Evolutionary conservation across 768 basidiomycete genomes (phyloP).

Genomic region (Tricholomella constricta): DNA sequence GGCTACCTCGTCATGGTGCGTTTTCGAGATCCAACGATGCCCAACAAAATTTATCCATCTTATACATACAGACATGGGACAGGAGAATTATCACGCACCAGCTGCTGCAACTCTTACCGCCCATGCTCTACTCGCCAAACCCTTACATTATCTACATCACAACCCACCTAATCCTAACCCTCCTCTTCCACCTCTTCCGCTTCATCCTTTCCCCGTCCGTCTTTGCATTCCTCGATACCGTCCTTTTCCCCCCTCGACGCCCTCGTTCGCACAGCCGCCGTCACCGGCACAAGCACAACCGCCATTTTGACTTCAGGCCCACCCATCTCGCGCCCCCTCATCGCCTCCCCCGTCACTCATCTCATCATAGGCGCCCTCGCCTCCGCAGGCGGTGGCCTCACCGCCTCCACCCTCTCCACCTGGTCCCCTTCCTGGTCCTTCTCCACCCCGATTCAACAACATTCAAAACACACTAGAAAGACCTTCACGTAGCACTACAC

Average conservation of each 20-base stretch:
- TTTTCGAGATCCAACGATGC: not conserved
- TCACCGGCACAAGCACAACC: slow-evolving; percentile 39
- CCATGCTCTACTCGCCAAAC: slow-evolving; percentile 45
- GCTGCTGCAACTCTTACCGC: slow-evolving; percentile 46
- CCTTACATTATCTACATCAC: slow-evolving; percentile 51
- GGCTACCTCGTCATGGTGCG: slow-evolving; percentile 51
- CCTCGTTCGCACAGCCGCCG: slow-evolving; percentile 44
- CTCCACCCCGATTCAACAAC: no score
- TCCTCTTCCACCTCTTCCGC: slow-evolving; percentile 41
- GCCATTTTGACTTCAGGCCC: slow-evolving; percentile 31
- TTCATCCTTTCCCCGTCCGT: slow-evolving; percentile 14
- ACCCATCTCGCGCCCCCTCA: slow-evolving; percentile 35
- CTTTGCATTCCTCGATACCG: slow-evolving; percentile 39
- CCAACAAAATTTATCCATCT: no score
- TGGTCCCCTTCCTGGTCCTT: slow-evolving; percentile 49
- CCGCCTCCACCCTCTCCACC: slow-evolving; percentile 44
- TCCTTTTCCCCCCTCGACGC: slow-evolving; percentile 53
- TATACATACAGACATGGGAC: slow-evolving; percentile 43
- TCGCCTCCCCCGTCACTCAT: slow-evolving; percentile 44
- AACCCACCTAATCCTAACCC: slow-evolving; percentile 46
- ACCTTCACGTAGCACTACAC: no score
- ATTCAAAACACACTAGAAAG: no score
- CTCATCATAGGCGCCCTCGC: slow-evolving; percentile 49
- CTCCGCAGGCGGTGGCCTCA: slow-evolving; percentile 47
- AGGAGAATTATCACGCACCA: slow-evolving; percentile 46